Base-by-base conservation (phyloP, 83 land plant genomes). In the Picea engelmannii region DNA sequence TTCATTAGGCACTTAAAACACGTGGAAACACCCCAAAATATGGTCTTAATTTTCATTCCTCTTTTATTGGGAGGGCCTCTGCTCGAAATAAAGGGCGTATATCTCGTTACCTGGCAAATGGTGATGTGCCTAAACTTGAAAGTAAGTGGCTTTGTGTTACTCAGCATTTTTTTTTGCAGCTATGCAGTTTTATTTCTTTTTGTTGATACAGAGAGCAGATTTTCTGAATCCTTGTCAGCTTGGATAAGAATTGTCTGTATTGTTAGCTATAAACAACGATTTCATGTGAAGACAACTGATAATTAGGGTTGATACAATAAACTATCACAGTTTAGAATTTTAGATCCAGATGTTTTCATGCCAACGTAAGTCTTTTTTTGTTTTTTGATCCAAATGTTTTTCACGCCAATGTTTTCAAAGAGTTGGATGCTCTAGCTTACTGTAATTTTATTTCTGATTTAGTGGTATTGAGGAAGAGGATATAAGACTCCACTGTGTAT, bases 81-180 rank as follows among this genome's bases (percentile, higher is more conserved):
- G 84, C 97, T 7, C 76, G 89, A 20, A 97, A 97, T 85, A 97
- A 96, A 78, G 99, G 99, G 2, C 94, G 99, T 25, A 86, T 97
- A 84, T 97, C 99, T 80, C 99, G 99, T 7, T 97, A 96, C 80
- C 95, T 97, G 66, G 99, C 99, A n/a, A n/a, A n/a, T n/a, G n/a
- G n/a, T n/a, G n/a, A n/a, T n/a, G n/a, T n/a, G n/a, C n/a, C n/a
- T n/a, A n/a, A n/a, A n/a, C n/a, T n/a, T n/a, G n/a, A n/a, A n/a
- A n/a, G n/a, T n/a, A n/a, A n/a, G n/a, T n/a, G n/a, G n/a, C n/a
- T n/a, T n/a, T n/a, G n/a, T n/a, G n/a, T n/a, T n/a, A n/a, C n/a
- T n/a, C n/a, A n/a, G n/a, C n/a, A n/a, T n/a, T n/a, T n/a, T n/a
- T n/a, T n/a, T n/a, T n/a, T n/a, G n/a, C 31, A 31, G 31, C 31